Conservation (phyloP, 2,329 filamentous ascomycete genomes). For the Penicillium freii region DNA sequence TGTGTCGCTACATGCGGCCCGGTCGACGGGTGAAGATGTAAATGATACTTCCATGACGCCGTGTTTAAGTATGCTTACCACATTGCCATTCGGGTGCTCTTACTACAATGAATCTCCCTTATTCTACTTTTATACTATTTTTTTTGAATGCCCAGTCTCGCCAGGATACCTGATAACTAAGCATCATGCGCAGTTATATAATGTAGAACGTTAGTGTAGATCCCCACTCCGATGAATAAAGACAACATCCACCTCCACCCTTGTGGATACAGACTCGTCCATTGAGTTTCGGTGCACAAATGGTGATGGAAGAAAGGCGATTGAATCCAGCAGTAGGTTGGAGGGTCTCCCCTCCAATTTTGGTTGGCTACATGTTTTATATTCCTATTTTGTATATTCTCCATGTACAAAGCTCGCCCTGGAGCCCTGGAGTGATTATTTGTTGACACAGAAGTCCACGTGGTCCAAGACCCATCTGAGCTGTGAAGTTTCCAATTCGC, state of each 20-base stretch:
- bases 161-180: not conserved
- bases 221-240: not conserved
- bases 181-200: not conserved
- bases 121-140: not conserved
- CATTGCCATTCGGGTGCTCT: slow-evolving; percentile 19
- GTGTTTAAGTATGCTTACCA: slow-evolving; percentile 34
- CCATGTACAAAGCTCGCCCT: too few species aligned
- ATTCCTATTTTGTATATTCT: not conserved
- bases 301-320: not conserved
- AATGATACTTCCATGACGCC: slow-evolving; percentile 42
- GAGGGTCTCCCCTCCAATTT: not conserved
- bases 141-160: not conserved
- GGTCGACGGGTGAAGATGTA: slow-evolving; percentile 40
- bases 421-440: not conserved
- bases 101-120: slow-evolving; percentile 24
- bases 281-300: not conserved
- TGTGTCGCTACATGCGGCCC: slow-evolving; percentile 21
- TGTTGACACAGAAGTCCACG: not conserved
- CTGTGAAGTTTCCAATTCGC: not conserved
- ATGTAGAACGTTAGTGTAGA: not conserved
- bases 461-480: not conserved
- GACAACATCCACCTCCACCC: not conserved
- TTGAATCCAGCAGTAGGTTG: not conserved
- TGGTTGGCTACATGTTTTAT: not conserved
- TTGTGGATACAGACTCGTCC: not conserved